Conservation (phyloP, 331 rosid species). For the Ulmus americana region DNA sequence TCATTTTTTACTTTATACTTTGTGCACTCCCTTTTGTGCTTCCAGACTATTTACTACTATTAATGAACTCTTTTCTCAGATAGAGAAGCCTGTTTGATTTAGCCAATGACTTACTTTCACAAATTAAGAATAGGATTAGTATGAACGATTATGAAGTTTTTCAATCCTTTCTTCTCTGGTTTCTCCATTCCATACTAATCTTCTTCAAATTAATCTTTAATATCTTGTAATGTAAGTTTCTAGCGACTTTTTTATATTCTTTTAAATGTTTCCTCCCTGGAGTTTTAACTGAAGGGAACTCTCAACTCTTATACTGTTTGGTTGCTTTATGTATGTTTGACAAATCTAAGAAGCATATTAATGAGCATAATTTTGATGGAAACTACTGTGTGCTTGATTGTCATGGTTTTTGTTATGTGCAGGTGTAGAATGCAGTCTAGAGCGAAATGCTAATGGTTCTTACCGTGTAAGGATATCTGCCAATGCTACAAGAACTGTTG, state of each 20-base stretch:
- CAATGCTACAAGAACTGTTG: constrained; percentile 76
- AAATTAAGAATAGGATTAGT: too few species aligned
- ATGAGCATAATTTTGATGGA: neutral
- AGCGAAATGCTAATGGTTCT: constrained; percentile 55
- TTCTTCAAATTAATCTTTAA: too few species aligned
- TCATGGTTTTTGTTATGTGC: constrained; percentile 20
- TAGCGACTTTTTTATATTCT: too few species aligned
- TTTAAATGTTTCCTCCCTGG: neutral
- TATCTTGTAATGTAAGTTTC: too few species aligned
- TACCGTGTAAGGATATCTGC: constrained; percentile 67
- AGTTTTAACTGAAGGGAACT: neutral
- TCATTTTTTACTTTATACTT: constrained; percentile 1
- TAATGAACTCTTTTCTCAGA: too few species aligned
- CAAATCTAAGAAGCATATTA: neutral
- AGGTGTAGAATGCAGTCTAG: constrained; percentile 63
- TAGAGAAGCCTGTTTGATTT: too few species aligned
- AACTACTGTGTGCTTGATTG: constrained; percentile 18
- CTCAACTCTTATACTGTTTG: neutral
- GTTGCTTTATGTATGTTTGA: neutral
- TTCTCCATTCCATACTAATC: too few species aligned
- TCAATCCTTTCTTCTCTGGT: too few species aligned
- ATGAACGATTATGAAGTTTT: too few species aligned
- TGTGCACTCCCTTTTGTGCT: too few species aligned
- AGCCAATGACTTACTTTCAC: too few species aligned
- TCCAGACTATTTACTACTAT: too few species aligned